Base-by-base conservation (phyloP, 2,329 filamentous ascomycete genomes). In the Pseudogymnoascus sp. region DNA sequence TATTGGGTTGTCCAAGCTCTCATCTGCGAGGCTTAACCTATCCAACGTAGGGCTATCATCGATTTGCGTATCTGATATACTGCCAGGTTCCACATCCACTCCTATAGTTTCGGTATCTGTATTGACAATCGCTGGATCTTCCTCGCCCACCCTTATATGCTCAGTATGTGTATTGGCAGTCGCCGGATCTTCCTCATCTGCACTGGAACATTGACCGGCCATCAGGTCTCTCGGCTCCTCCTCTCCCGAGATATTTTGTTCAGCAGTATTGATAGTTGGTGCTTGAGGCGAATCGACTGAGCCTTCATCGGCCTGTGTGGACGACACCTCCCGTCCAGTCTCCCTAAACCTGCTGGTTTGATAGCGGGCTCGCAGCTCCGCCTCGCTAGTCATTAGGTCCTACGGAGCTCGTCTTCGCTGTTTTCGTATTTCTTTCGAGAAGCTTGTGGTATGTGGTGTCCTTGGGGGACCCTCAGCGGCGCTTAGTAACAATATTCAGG, bases 331-430 rank as follows among this genome's bases (percentile, higher is more conserved):
- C 17, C 10, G 26, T 40, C 35, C 35, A 7, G 35, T 4, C 19
- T 60, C 59, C 38, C 59, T 38, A 40, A 60, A 60, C 59, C 59
- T 38, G 59, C n/a, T 60, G 29, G 35, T 60, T n/a, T 60, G 59
- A 40, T 40, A 60, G 33, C 59, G 59, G 15, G 33, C 59, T 60
- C 59, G 33, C 19, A 40, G 59, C 59, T 60, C 59, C 59, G 59
- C 59, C 35, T 60, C 59, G 13, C 35, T 60, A 38, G 59, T 31
- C 59, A 60, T 60, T 21, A 31, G 50, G 29, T 10, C 29, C 11
- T 5, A 56, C 10, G n/a, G 6, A 56, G 26, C 17, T 33, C 29
- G 29, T 35, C 10, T 33, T 35, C 17, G 3, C 9, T 33, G 33
- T 56, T 56, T 9, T 33, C 26, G 50, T 56, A 6, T 35, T 31